phyloP scores from a whole-genome alignment of 768 basidiomycete genomes.

The Ramaria sp. region DNA sequence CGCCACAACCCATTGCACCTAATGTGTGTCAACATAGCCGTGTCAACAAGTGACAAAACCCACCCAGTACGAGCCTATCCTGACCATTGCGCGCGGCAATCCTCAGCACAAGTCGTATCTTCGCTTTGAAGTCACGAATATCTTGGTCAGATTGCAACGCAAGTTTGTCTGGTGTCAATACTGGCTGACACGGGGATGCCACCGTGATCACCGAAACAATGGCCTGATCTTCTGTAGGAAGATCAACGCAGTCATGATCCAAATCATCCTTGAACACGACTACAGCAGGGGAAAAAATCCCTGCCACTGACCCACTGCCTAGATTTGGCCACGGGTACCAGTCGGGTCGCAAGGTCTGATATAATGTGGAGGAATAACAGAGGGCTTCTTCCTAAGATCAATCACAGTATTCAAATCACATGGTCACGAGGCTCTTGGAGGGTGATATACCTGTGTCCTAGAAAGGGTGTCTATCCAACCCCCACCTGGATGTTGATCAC shows the following conservation, averaged over 20 bases:
- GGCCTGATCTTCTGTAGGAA: conserved; percentile 21
- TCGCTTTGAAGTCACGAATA: conserved; percentile 29
- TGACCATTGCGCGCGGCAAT: conserved; percentile 31
- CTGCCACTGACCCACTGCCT: conserved; percentile 29
- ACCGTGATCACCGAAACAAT: conserved; percentile 36
- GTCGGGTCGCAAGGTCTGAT: conserved; percentile 26
- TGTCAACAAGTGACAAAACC: not conserved
- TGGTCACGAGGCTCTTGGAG: too few relatives aligned
- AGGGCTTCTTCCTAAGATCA: conserved; percentile 32
- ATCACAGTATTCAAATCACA: conserved; percentile 8
- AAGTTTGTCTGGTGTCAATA: conserved; percentile 20
- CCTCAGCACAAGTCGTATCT: conserved; percentile 33
- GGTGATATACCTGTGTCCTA: conserved; percentile 22
- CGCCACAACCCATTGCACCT: conserved; percentile 39
- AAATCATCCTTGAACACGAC: conserved; percentile 39
- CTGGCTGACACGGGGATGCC: conserved; percentile 28
- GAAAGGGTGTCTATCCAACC: conserved; percentile 22
- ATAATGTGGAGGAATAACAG: conserved; percentile 39
- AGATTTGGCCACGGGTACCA: conserved; percentile 40
- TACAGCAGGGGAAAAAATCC: conserved; percentile 34
- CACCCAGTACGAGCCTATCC: conserved; percentile 30
- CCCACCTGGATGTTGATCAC: conserved; percentile 23
- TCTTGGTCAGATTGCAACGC: conserved; percentile 14
- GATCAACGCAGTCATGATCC: conserved; percentile 29
- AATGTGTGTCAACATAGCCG: not conserved